A percentile compares a stretch with the other conserved stretches of the same genome.
Conservation (phyloP, 106 monocot species). For the Triglochin maritima region DNA sequence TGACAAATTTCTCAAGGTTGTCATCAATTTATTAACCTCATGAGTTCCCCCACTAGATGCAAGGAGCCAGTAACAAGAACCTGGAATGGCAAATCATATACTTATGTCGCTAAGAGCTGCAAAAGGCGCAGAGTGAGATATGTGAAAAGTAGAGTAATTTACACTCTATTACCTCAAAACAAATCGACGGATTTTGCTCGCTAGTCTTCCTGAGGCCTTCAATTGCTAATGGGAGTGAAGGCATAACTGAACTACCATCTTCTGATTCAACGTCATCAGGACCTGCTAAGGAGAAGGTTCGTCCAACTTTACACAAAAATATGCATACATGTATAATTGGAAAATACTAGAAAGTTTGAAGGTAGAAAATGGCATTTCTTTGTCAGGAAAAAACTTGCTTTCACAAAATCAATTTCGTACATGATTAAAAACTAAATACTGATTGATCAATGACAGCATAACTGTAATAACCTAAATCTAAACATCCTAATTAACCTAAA, state of each 20-base stretch:
- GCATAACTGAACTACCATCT: constrained; percentile 8
- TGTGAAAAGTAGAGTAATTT: background rate
- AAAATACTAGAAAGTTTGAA: too few relatives aligned
- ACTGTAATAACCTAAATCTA: too few relatives aligned
- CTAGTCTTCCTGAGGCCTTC: constrained; percentile 8
- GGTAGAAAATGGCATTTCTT: too few relatives aligned
- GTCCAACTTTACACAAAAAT: background rate
- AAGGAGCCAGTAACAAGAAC: constrained; percentile 87
- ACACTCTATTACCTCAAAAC: constrained; percentile 9
- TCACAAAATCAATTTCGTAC: too few relatives aligned
- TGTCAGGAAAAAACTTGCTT: too few relatives aligned
- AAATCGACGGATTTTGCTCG: constrained; percentile 8
- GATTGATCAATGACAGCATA: too few relatives aligned
- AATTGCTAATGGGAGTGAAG: constrained; percentile 16
- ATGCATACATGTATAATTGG: too few relatives aligned
- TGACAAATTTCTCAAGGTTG: too few relatives aligned
- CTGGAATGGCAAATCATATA: constrained; percentile 11
- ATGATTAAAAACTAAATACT: too few relatives aligned
- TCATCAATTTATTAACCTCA: constrained; percentile 8
- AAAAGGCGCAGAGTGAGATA: background rate
- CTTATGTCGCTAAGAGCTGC: too few relatives aligned
- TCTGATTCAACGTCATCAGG: background rate
- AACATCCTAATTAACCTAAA: too few relatives aligned
- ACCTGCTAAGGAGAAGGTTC: background rate
- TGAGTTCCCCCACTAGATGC: constrained; percentile 80